phyloP scores from a whole-genome alignment of 106 monocot genomes.

The Amphibolis antarctica region DNA sequence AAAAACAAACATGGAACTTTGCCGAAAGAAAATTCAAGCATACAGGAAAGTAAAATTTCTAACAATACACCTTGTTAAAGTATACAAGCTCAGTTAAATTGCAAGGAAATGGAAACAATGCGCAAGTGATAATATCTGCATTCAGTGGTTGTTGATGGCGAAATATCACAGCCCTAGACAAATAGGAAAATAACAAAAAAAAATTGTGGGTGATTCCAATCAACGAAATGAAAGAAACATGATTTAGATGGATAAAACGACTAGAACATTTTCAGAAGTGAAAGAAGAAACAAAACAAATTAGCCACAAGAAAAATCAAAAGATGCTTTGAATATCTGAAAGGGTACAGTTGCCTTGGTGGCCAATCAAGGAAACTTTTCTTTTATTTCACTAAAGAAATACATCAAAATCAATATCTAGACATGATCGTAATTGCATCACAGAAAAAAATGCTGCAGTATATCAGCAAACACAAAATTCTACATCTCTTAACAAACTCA shows the following conservation, averaged over 20 bases:
- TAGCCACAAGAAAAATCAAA: too few species aligned
- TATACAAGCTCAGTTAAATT: not conserved
- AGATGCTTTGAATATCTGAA: too few species aligned
- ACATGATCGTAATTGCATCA: too few species aligned
- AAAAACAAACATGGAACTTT: not conserved
- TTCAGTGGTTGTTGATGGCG: not conserved
- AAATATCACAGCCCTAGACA: slow-evolving; percentile 10
- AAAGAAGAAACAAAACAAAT: too few species aligned
- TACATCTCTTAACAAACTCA: not conserved
- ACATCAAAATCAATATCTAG: too few species aligned
- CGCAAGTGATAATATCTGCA: not conserved
- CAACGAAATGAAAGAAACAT: not conserved
- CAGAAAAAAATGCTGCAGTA: too few species aligned
- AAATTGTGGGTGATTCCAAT: not conserved
- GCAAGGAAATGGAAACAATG: not conserved
- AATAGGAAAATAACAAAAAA: not conserved
- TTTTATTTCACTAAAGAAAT: too few species aligned
- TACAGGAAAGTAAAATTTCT: not conserved
- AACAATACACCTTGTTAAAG: not conserved
- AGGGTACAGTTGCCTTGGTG: too few species aligned
- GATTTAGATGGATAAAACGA: not conserved
- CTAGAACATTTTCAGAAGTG: too few species aligned
- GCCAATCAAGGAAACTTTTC: too few species aligned
- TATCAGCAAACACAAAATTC: too few species aligned
- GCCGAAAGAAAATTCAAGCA: not conserved